phyloP scores from a whole-genome alignment of 768 basidiomycete genomes.

The Plicaturopsis crispa region DNA sequence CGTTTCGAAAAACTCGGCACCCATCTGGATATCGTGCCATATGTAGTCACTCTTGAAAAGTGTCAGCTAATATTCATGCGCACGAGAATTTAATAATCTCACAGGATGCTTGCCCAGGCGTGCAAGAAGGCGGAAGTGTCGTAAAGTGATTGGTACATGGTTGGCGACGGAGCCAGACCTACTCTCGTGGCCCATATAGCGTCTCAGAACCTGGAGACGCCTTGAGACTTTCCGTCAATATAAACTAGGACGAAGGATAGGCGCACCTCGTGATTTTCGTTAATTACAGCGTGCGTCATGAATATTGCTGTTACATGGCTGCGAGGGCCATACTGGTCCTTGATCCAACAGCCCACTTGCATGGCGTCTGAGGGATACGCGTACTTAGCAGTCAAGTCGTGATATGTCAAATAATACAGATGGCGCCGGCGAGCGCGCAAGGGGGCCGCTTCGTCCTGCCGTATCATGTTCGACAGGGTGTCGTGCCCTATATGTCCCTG shows the following conservation, averaged over 20 bases:
- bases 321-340: conserved; percentile 43
- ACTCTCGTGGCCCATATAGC: conserved; percentile 29
- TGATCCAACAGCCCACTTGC: conserved; percentile 55
- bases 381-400: neutral
- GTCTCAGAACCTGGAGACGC: conserved; percentile 36
- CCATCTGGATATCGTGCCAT: conserved; percentile 54
- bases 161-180: conserved; percentile 15
- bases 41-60: conserved; percentile 39
- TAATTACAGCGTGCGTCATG: conserved; percentile 68
- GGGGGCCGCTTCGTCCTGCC: conserved; percentile 61
- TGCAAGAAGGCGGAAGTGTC: conserved; percentile 72
- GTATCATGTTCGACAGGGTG: conserved; percentile 64
- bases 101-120: conserved; percentile 56
- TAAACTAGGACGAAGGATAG: conserved; percentile 6
- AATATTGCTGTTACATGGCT: conserved; percentile 58
- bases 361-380: conserved; percentile 23
- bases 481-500: conserved; percentile 72
- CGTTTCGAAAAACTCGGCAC: conserved; percentile 61
- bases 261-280: conserved; percentile 41
- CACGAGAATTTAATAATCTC: conserved; percentile 17
- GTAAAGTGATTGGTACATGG: conserved; percentile 64
- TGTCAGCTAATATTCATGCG: conserved; percentile 1
- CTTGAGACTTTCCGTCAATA: conserved; percentile 1
- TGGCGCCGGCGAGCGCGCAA: conserved; percentile 50
- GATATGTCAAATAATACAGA: conserved; percentile 30